phyloP scores from a whole-genome alignment of 2,329 filamentous ascomycete species.

The Diaporthe velutina region DNA sequence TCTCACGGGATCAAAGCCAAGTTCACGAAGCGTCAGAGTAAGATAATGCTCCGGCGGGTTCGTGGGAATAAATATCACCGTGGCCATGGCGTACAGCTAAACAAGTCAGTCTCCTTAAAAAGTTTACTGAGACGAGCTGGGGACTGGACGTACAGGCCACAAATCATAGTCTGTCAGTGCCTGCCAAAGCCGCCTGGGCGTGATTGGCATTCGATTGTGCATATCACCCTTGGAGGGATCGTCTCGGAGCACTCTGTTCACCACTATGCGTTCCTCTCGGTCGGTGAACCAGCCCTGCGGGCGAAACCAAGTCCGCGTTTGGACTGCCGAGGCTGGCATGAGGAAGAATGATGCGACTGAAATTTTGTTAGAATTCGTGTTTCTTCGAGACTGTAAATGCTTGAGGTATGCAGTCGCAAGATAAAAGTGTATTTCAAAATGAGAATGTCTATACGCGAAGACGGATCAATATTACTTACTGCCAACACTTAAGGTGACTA shows the following conservation, averaged over 20 bases:
- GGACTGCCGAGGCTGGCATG: conserved; percentile 62
- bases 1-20: conserved; percentile 60
- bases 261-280: conserved; percentile 68
- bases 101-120: background rate
- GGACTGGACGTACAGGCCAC: conserved; percentile 66
- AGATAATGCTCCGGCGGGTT: conserved; percentile 62
- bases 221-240: conserved; percentile 68
- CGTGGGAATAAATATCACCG: conserved; percentile 58
- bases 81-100: conserved; percentile 16
- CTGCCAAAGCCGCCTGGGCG: conserved; percentile 59
- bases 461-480: background rate
- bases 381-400: background rate
- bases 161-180: conserved; percentile 67
- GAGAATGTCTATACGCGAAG: background rate
- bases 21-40: conserved; percentile 63
- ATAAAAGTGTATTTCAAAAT: background rate
- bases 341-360: conserved; percentile 61
- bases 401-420: background rate
- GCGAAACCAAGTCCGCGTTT: conserved; percentile 63
- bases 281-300: conserved; percentile 69
- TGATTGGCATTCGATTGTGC: conserved; percentile 67
- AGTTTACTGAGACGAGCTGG: conserved; percentile 50
- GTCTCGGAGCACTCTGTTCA: conserved; percentile 69
- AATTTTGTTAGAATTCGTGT: background rate
- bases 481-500: background rate